Conservation (phyloP, 1,139 yeast genomes). For the Scheffersomyces illinoinensis region DNA sequence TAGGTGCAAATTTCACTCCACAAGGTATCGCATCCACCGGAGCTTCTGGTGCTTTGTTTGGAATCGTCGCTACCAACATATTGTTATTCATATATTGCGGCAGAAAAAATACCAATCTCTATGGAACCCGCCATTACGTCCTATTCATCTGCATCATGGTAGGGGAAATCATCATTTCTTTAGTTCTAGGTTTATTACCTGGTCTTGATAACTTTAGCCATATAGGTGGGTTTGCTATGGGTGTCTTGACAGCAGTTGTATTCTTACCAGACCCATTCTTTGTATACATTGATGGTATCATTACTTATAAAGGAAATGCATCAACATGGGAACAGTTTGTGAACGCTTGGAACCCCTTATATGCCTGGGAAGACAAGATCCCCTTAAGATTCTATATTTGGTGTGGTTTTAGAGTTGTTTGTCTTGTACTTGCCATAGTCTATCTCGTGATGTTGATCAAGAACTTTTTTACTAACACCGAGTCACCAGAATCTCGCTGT, state of each 20-base stretch:
- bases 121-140: constrained; percentile 43
- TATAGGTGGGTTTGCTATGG: constrained; percentile 74
- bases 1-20: constrained; percentile 75
- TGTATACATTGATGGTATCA: constrained; percentile 43
- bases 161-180: constrained; percentile 58
- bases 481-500: constrained; percentile 31
- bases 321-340: constrained; percentile 42
- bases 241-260: constrained; percentile 52
- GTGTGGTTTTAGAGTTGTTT: constrained; percentile 48
- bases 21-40: constrained; percentile 72
- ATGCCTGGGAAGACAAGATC: constrained; percentile 37
- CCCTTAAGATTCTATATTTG: constrained; percentile 44
- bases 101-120: constrained; percentile 44
- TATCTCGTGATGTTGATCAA: constrained; percentile 52
- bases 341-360: constrained; percentile 45
- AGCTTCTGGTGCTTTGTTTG: constrained; percentile 75
- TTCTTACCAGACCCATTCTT: constrained; percentile 62
- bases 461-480: constrained; percentile 46
- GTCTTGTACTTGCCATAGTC: constrained; percentile 49
- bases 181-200: constrained; percentile 69
- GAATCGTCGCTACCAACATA: constrained; percentile 64
- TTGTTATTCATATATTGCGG: constrained; percentile 60
- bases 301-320: constrained; percentile 30
- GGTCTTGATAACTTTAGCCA: constrained; percentile 79
- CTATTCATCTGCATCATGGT: constrained; percentile 50